Evolutionary conservation across 108 stramenopile genomes (phyloP).

Genomic region (Nitzschia putrida): DNA sequence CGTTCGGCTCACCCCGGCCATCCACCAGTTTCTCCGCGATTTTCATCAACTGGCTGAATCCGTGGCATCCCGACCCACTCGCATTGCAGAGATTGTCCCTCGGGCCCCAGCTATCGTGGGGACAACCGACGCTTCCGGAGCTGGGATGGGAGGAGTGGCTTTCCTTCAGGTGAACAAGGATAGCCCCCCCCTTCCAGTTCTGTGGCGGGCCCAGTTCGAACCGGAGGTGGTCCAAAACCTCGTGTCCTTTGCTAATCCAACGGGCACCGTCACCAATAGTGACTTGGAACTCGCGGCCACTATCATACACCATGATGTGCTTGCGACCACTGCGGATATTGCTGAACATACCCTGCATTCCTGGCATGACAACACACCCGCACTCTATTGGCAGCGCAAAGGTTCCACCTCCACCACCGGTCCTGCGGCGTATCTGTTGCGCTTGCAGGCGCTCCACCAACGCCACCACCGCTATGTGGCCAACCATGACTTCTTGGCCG

Average conservation of each 20-base stretch:
- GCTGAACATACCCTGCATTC: conserved; percentile 34
- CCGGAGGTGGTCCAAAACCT: conserved; percentile 11
- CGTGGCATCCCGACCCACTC: conserved; percentile 24
- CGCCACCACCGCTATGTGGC: conserved; percentile 37
- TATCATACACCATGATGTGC: conserved; percentile 45
- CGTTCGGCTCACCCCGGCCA: conserved; percentile 7
- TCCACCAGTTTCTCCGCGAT: conserved; percentile 26
- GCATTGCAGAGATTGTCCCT: conserved; percentile 47
- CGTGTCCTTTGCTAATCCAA: conserved; percentile 29
- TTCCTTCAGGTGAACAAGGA: conserved; percentile 6
- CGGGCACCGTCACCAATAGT: conserved; percentile 20
- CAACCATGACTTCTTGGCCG: conserved; percentile 28
- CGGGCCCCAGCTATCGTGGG: conserved; percentile 25
- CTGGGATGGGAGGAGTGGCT: conserved; percentile 36
- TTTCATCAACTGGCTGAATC: conserved; percentile 18
- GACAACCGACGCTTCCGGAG: conserved; percentile 30
- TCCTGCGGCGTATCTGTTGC: conserved; percentile 46
- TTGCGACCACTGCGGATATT: conserved; percentile 39
- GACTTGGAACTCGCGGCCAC: conserved; percentile 44
- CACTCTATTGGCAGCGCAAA: conserved; percentile 40
- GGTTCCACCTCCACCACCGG: conserved; percentile 38
- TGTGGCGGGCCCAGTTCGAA: conserved; percentile 45
- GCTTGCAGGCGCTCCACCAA: conserved; percentile 40
- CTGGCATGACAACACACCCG: conserved; percentile 38
- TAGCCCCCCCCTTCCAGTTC: conserved; percentile 16